Evolutionary conservation across 2,329 filamentous ascomycete genomes (phyloP).

Genomic region (Xylariaceae sp.): DNA sequence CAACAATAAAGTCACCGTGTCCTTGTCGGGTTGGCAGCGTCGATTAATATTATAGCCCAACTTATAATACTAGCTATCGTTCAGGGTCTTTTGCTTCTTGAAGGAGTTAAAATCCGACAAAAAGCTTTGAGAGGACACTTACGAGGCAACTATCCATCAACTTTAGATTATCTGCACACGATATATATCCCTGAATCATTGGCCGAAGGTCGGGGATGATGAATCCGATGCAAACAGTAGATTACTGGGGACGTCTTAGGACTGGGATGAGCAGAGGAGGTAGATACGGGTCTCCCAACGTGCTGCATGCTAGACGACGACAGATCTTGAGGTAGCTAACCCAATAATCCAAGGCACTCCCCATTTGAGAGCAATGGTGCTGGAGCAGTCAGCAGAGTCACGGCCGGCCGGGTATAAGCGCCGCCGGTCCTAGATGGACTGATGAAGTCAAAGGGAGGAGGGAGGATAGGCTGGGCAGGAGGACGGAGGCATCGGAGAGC

Average conservation of each 20-base stretch:
- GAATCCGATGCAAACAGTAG: background rate
- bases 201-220: conserved; percentile 11
- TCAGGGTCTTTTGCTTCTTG: background rate
- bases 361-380: conserved; percentile 1
- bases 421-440: background rate
- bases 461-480: conserved; percentile 8
- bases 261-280: background rate
- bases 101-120: background rate
- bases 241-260: background rate
- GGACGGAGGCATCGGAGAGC: conserved; percentile 28
- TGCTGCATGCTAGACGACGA: conserved; percentile 9
- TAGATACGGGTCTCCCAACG: conserved; percentile 16
- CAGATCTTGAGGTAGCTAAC: background rate
- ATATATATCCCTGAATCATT: conserved; percentile 10
- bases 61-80: background rate
- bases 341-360: background rate
- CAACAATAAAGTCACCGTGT: conserved; percentile 11
- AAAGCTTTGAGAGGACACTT: background rate
- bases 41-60: background rate
- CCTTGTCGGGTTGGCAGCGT: background rate
- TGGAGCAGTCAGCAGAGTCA: conserved; percentile 1
- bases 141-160: background rate
- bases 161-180: background rate
- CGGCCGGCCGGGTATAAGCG: background rate
- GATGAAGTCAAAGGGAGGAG: conserved; percentile 24